Percentiles rank a stretch among this genome's conserved stretches.
Evolutionary conservation across 202 grass and related monocot genomes (phyloP).

Genomic region (Setaria viridis): DNA sequence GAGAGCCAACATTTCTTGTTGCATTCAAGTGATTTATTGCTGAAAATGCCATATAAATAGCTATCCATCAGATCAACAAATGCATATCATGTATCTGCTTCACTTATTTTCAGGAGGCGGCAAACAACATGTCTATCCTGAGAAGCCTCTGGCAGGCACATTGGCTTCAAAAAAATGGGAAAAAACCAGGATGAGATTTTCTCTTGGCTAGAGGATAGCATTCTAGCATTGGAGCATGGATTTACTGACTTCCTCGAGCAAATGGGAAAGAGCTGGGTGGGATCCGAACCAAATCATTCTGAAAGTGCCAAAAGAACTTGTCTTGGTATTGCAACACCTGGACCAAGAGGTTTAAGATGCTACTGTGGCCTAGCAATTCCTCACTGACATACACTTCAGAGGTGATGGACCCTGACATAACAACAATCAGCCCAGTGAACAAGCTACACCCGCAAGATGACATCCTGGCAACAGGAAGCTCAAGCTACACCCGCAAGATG

Average conservation of each 20-base stretch:
- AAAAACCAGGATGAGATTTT: slow-evolving; percentile 34
- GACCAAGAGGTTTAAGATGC: slow-evolving; percentile 30
- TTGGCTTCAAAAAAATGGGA: slow-evolving; percentile 62
- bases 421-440: no score
- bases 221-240: slow-evolving; percentile 58
- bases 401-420: background rate
- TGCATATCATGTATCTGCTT: no score
- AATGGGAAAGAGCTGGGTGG: slow-evolving; percentile 62
- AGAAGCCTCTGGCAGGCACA: slow-evolving; percentile 91
- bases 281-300: slow-evolving; percentile 66
- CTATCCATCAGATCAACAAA: no score
- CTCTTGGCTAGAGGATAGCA: slow-evolving; percentile 63
- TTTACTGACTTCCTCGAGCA: slow-evolving; percentile 54
- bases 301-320: slow-evolving; percentile 73
- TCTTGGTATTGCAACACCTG: slow-evolving; percentile 47
- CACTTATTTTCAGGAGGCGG: no score
- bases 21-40: no score
- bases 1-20: no score
- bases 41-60: no score
- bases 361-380: background rate
- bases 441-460: no score
- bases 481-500: no score
- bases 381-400: no score
- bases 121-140: slow-evolving; percentile 60
- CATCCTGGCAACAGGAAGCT: no score